A percentile compares a stretch with the other conserved stretches of the same genome.
Conservation (phyloP, 768 basidiomycete genomes). For the Kwoniella sp. region DNA sequence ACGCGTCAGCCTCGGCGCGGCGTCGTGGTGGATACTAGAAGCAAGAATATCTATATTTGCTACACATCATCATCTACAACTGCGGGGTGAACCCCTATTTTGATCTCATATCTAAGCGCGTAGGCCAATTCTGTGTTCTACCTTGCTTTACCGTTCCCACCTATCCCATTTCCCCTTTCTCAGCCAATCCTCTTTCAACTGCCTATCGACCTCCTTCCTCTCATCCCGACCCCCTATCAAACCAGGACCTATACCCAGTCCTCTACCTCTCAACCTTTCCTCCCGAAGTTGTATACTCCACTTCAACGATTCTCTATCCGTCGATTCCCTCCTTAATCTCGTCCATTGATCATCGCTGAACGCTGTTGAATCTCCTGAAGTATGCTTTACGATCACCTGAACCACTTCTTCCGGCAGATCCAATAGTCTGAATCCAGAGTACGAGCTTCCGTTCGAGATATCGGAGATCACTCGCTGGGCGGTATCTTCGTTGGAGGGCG, state of each 20-base stretch:
- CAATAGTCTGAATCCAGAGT: conserved; percentile 30
- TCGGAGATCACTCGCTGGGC: conserved; percentile 32
- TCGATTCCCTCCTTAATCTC: conserved; percentile 26
- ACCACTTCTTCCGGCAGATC: conserved; percentile 44
- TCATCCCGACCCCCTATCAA: conserved; percentile 1
- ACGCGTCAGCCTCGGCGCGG: no score
- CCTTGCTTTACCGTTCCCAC: conserved; percentile 33
- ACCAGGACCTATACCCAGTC: not conserved
- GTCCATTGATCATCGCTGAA: conserved; percentile 38
- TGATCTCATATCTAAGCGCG: no score
- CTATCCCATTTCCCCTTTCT: conserved; percentile 36
- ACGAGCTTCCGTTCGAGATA: conserved; percentile 6
- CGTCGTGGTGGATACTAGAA: no score
- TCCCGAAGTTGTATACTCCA: conserved; percentile 9
- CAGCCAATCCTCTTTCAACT: conserved; percentile 34
- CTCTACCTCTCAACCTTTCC: conserved; percentile 18
- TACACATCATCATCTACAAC: no score
- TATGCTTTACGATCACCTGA: conserved; percentile 35
- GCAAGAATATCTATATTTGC: no score
- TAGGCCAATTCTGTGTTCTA: no score
- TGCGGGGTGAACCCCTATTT: no score
- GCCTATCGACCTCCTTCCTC: conserved; percentile 12
- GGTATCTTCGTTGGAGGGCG: conserved; percentile 11
- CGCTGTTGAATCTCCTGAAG: conserved; percentile 33
- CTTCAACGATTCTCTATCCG: conserved; percentile 22